These are phyloP conservation scores for Aspergillus pseudoglaucus DNA, from an alignment of 2,329 filamentous ascomycete genomes.

Conservation along the genomic window DNA sequence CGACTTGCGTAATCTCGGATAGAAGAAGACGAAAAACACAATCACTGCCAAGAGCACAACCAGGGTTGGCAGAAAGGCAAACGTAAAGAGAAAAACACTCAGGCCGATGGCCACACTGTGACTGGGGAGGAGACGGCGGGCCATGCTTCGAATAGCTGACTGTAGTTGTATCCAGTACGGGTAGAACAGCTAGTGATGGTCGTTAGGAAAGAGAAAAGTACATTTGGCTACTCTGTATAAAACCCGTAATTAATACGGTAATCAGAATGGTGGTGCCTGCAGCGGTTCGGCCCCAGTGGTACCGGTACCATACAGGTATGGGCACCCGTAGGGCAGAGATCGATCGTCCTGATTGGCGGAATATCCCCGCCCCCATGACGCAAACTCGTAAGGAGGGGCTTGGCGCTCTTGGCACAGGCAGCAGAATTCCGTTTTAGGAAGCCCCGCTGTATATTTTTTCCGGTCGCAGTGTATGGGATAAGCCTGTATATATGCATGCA, in stretches of 20 bases:
- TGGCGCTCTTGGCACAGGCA: neutral
- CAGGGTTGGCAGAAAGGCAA: slow-evolving; percentile 30
- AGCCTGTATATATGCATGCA: neutral
- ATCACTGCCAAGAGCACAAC: slow-evolving; percentile 26
- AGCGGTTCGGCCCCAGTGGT: neutral
- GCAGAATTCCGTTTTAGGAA: neutral
- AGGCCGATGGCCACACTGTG: slow-evolving; percentile 24
- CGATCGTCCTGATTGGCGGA: neutral
- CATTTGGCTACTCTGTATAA: no score
- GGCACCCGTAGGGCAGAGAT: neutral
- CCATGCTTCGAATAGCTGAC: slow-evolving; percentile 19
- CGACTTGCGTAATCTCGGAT: slow-evolving; percentile 20
- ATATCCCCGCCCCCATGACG: no score
- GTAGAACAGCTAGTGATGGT: neutral
- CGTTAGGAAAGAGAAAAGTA: no score
- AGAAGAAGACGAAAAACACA: slow-evolving; percentile 24
- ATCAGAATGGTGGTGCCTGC: neutral
- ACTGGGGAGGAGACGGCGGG: slow-evolving; percentile 19
- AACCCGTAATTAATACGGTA: no score
- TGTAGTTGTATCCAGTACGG: no score
- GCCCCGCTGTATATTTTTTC: no score
- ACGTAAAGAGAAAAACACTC: slow-evolving; percentile 27
- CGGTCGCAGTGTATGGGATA: neutral
- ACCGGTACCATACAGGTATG: no score
- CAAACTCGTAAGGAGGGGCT: neutral